Evolutionary conservation across 805 yeast species (phyloP).

Genomic region (Kluyveromyces nonfermentans): DNA sequence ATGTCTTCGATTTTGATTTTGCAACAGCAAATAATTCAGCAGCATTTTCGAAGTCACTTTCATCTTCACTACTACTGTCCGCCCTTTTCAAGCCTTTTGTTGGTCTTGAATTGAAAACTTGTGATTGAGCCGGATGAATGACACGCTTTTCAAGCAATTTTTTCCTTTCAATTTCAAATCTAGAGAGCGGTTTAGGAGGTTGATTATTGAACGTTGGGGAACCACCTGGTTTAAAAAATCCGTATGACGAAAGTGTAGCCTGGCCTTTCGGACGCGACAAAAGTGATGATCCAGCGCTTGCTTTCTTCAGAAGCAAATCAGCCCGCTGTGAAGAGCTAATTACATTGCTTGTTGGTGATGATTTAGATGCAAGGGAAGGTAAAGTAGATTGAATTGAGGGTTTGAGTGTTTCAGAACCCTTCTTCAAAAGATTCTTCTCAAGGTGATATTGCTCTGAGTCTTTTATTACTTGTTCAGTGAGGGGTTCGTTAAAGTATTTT

Average conservation of each 20-base stretch:
- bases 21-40: constrained; percentile 29
- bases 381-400: constrained; percentile 7
- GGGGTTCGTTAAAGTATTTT: constrained; percentile 39
- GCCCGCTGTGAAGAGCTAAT: constrained; percentile 12
- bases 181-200: constrained; percentile 26
- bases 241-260: constrained; percentile 32
- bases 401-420: constrained; percentile 6
- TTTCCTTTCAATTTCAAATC: constrained; percentile 32
- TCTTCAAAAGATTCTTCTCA: constrained; percentile 19
- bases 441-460: constrained; percentile 34
- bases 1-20: constrained; percentile 24
- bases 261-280: constrained; percentile 27
- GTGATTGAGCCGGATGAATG: constrained; percentile 40
- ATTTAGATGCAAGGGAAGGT: not conserved
- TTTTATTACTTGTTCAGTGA: constrained; percentile 44
- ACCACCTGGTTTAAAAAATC: constrained; percentile 26
- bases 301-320: constrained; percentile 26
- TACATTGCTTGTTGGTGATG: not conserved
- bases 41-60: constrained; percentile 31
- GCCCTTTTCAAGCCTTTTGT: constrained; percentile 16
- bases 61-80: constrained; percentile 33
- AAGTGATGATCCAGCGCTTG: constrained; percentile 20
- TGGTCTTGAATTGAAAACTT: constrained; percentile 39
- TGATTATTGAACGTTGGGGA: constrained; percentile 16
- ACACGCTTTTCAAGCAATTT: constrained; percentile 23